Base-by-base conservation (phyloP, 129 eudicot species). In the Pseudognaphalium luteoalbum region DNA sequence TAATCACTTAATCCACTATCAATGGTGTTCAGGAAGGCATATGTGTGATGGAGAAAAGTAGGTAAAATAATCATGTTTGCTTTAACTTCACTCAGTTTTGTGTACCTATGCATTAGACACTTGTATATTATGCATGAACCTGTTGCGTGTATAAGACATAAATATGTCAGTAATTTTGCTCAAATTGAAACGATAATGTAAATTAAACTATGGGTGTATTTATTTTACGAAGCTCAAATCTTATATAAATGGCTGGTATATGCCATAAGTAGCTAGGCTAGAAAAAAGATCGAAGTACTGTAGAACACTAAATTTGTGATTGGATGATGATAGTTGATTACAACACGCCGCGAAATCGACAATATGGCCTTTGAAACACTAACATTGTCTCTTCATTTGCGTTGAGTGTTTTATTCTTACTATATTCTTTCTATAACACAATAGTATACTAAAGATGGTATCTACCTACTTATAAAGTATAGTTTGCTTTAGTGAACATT, bases 1-100 rank as follows among this genome's bases (percentile, higher is more conserved):
- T 41, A 71, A 69, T 68, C 77, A 58, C 71, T 32, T 41, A 71
- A 69, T 68, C 77, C 83, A 83, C 86, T 61, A 78, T 83, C 76
- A 73, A 68, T 78, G 86, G 83, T 74, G 51, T 78, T 73, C 62
- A 21, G 9, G 52, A 73, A 78, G 58, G 50, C 71, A 22, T 71
- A 33, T 54, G 56, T 33, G 54, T 59, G 58, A 72, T 68, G 72
- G 75, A 80, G 70, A 22, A 51, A 64, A 64, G n/a, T 72, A 71
- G 78, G 60, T 65, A 66, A 52, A 66, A 51, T 25, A 7, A 20
- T 76, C 42, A 35, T 33, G 74, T 52, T 54, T 54, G 66, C 67
- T 52, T 66, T 66, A 56, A 33, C 65, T 66, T 54, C 80, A 76
- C 39, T 66, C 66, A 54, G 33, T 72, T 19, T 76, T 21, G 67